These are phyloP conservation scores for Cercospora brassicicola DNA, from an alignment of 2,329 filamentous ascomycete species.

Conservation along the genomic window DNA sequence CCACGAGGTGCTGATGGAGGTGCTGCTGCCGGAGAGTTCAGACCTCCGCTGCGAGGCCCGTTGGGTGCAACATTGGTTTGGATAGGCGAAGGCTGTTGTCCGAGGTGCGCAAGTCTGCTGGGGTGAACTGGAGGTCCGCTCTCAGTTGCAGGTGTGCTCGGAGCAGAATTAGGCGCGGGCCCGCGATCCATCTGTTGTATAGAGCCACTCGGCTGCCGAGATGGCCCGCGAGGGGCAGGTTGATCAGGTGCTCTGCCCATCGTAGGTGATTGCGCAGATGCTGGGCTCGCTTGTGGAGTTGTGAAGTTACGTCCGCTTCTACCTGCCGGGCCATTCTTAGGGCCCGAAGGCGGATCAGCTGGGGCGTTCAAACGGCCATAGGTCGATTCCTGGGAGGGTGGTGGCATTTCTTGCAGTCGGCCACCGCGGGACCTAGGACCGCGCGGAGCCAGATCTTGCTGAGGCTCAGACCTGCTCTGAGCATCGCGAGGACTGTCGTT, in stretches of 20 bases:
- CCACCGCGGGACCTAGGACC: constrained; percentile 54
- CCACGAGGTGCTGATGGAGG: constrained; percentile 35
- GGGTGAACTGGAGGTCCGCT: constrained; percentile 34
- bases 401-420: constrained; percentile 46
- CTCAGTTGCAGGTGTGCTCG: constrained; percentile 33
- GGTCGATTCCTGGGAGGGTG: constrained; percentile 46
- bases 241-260: constrained; percentile 28
- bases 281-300: constrained; percentile 34
- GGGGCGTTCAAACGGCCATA: constrained; percentile 52
- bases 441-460: constrained; percentile 50
- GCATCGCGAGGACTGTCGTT: constrained; percentile 29
- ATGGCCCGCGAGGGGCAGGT: constrained; percentile 23
- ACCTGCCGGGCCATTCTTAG: constrained; percentile 46
- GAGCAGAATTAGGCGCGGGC: constrained; percentile 29
- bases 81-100: constrained; percentile 30
- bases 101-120: constrained; percentile 31
- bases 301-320: constrained; percentile 45
- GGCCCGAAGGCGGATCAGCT: constrained; percentile 57
- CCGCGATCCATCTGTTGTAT: constrained; percentile 25
- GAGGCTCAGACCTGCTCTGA: constrained; percentile 27
- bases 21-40: constrained; percentile 30
- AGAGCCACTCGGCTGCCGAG: constrained; percentile 22
- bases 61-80: constrained; percentile 31
- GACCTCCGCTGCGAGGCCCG: constrained; percentile 23
- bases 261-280: constrained; percentile 31